These are phyloP conservation scores for Pneumocystis jirovecii DNA, from an alignment of 1,139 yeast species.

Conservation along the genomic window DNA sequence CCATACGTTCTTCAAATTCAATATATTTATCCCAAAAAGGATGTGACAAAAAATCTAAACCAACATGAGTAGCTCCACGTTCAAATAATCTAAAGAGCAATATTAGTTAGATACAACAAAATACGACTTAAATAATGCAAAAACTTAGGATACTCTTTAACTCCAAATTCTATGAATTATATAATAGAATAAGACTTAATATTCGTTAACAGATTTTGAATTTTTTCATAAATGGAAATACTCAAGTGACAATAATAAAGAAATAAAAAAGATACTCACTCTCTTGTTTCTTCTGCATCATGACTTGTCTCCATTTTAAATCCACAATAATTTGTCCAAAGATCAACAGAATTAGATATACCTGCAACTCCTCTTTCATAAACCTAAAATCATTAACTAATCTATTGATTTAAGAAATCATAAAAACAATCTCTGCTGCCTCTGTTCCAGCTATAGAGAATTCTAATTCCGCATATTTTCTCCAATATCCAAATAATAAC, in stretches of 20 bases:
- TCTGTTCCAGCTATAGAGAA: constrained; percentile 43
- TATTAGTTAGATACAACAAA: not conserved
- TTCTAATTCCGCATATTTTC: constrained; percentile 54
- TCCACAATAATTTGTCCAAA: constrained; percentile 61
- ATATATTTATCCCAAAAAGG: constrained; percentile 65
- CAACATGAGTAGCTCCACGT: constrained; percentile 46
- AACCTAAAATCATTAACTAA: constrained; percentile 19
- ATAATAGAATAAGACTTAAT: not conserved
- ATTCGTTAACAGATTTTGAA: not conserved
- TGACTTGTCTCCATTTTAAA: constrained; percentile 36
- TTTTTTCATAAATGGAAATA: not conserved
- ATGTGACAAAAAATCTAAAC: constrained; percentile 57
- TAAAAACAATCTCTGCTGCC: constrained; percentile 27
- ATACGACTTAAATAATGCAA: not conserved
- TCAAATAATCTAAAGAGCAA: constrained; percentile 35
- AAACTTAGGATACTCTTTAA: not conserved
- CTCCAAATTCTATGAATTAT: not conserved
- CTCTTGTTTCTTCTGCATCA: constrained; percentile 19
- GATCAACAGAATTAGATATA: constrained; percentile 40
- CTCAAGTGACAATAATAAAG: not conserved
- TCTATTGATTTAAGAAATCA: not conserved
- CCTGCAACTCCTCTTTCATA: constrained; percentile 41
- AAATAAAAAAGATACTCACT: constrained; percentile 11
- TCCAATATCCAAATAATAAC: constrained; percentile 61
- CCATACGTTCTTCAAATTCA: constrained; percentile 35